These are phyloP conservation scores for Metarhizium anisopliae DNA, from an alignment of 2,329 filamentous ascomycete genomes.

Conservation along the genomic window DNA sequence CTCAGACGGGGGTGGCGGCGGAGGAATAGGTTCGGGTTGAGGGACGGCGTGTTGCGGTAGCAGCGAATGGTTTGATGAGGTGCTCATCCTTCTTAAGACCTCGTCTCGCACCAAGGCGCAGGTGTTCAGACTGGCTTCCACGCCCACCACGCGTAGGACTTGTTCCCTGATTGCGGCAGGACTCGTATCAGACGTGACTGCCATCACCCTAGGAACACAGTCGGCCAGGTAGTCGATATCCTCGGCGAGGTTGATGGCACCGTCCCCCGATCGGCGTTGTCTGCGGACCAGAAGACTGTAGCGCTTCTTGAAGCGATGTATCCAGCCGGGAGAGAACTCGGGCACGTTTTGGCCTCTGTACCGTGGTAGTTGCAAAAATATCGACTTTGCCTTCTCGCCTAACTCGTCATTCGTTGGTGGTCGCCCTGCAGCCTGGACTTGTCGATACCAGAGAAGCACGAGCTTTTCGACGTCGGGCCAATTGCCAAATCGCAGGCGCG, in stretches of 20 bases:
- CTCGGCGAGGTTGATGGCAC: constrained; percentile 38
- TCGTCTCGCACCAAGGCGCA: constrained; percentile 52
- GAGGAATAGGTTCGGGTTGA: constrained; percentile 13
- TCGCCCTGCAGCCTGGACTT: constrained; percentile 41
- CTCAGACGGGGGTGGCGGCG: constrained; percentile 21
- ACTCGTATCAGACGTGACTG: constrained; percentile 47
- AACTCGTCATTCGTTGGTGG: constrained; percentile 55
- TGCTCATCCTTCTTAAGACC: constrained; percentile 33
- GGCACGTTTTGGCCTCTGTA: constrained; percentile 52
- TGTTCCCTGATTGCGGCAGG: constrained; percentile 51
- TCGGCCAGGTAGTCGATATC: constrained; percentile 53
- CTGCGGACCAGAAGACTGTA: constrained; percentile 50
- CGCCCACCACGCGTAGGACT: constrained; percentile 44
- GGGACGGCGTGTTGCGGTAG: constrained; percentile 10
- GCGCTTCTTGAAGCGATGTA: constrained; percentile 55
- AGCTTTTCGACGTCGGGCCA: constrained; percentile 56
- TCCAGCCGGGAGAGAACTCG: constrained; percentile 56
- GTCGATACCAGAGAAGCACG: constrained; percentile 46
- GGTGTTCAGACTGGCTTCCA: constrained; percentile 42
- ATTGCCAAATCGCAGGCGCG: constrained; percentile 52
- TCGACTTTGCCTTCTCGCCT: constrained; percentile 51
- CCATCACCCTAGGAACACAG: constrained; percentile 50
- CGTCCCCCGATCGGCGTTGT: constrained; percentile 43
- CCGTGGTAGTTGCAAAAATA: constrained; percentile 48
- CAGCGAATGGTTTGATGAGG: constrained; percentile 12